These are phyloP conservation scores for Podaxis mareebaensis DNA, from an alignment of 768 basidiomycete genomes.

Conservation along the genomic window DNA sequence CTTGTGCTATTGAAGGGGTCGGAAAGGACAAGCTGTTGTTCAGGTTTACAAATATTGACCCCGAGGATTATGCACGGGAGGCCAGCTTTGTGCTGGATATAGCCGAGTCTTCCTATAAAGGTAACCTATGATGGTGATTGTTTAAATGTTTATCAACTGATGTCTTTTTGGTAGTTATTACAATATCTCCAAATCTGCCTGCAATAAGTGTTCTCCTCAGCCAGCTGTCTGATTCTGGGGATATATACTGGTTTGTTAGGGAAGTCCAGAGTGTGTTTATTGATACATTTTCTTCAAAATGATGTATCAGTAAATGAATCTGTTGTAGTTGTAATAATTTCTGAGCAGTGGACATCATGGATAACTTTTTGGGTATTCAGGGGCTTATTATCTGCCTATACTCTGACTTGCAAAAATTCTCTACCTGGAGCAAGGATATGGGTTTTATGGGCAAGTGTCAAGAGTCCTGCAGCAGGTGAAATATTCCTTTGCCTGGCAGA, in stretches of 20 bases:
- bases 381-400: too few relatives aligned
- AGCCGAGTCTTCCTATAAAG: constrained; percentile 60
- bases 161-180: constrained; percentile 57
- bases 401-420: too few relatives aligned
- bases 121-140: constrained; percentile 34
- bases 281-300: not conserved
- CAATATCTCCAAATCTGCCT: constrained; percentile 70
- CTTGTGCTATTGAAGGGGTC: constrained; percentile 77
- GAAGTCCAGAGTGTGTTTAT: constrained; percentile 35
- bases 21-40: constrained; percentile 71
- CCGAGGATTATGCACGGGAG: constrained; percentile 55
- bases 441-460: too few relatives aligned
- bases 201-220: constrained; percentile 67
- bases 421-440: too few relatives aligned
- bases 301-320: too few relatives aligned
- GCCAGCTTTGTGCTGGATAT: constrained; percentile 80
- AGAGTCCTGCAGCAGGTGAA: too few relatives aligned
- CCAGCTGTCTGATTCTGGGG: constrained; percentile 66
- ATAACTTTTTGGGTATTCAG: too few relatives aligned
- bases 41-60: constrained; percentile 69
- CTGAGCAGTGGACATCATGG: too few relatives aligned
- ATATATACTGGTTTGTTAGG: constrained; percentile 73
- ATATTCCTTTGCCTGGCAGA: too few relatives aligned
- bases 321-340: too few relatives aligned
- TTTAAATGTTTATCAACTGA: not conserved